Evolutionary conservation across 2,329 filamentous ascomycete species (phyloP), one percentile per base, ranked within the genome.

Genomic region (Periconia macrospinosa): DNA sequence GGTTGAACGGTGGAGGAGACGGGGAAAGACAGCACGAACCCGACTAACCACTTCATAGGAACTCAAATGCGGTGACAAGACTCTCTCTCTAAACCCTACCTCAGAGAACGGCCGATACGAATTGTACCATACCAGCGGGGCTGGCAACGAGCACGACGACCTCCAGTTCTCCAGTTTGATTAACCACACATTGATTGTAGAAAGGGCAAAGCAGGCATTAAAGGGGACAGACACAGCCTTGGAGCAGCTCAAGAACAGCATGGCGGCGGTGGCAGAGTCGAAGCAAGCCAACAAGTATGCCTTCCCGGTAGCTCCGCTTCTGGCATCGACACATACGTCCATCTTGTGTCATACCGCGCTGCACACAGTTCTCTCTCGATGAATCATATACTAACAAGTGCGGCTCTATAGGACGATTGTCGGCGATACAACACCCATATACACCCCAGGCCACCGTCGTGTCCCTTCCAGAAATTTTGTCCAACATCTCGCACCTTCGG

Each of bases 141-240:
- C 68, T 56, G 69, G 71, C 52, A 72, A 77, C 50, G 70, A 76
- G 53, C 70, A 76, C 55, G 77, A 76, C 56, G 77, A 78, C 53
- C 69, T 85, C 64, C 79, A 79, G 54, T 86, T 86, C 62, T 74
- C 79, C 23, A 83, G 83, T 42, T 68, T 83, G 20, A 74, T 86
- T 60, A 83, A 80, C 68, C 83, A 87, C 66, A 81, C 75, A 56
- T 76, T 86, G 35, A 77, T 69, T 6, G 78, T 84, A 35, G 77
- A 81, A 63, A 81, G 81, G 70, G 80, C 79, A 40, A 77, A 81
- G 67, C 76, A 81, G 66, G 80, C 77, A 35, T 82, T 79, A 42
- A 80, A 81, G 27, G 81, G 80, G 56, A 80, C 80, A 40, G 85
- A 87, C 68, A 79, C 81, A 55, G 85, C 85, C 27, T 70, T 87